Percentiles rank a stretch among this genome's conserved stretches.
These are phyloP conservation scores for Globisporangium lucens DNA, from an alignment of 352 stramenopile genomes.

Conservation along the genomic window DNA sequence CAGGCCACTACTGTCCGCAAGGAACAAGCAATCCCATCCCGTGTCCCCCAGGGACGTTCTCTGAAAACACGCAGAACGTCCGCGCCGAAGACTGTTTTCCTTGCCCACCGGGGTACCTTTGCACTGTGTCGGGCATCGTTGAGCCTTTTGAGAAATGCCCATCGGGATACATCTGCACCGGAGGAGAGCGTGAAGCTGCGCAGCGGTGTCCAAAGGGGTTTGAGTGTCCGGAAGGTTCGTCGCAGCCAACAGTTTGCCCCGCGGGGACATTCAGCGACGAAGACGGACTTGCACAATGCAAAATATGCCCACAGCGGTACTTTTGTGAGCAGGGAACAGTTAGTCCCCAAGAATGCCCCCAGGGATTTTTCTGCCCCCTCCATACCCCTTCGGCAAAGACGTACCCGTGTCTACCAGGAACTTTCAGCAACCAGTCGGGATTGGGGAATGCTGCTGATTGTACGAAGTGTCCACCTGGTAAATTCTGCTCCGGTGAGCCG, in stretches of 20 bases:
- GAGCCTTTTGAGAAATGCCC: conserved; percentile 48
- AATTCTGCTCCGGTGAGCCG: conserved; percentile 70
- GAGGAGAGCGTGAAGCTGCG: conserved; percentile 50
- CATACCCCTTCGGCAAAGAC: conserved; percentile 38
- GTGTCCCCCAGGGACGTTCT: conserved; percentile 73
- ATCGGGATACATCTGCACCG: conserved; percentile 55
- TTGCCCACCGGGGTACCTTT: conserved; percentile 65
- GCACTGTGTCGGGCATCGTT: conserved; percentile 47
- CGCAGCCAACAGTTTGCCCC: conserved; percentile 47
- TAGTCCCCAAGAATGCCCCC: conserved; percentile 47
- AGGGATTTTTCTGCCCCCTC: conserved; percentile 76
- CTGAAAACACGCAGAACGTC: conserved; percentile 58
- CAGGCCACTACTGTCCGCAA: conserved; percentile 74
- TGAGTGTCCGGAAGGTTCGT: conserved; percentile 73
- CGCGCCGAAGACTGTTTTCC: conserved; percentile 58
- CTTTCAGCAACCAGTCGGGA: conserved; percentile 46
- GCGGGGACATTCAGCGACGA: conserved; percentile 66
- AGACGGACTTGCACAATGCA: conserved; percentile 50
- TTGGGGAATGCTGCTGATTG: conserved; percentile 47
- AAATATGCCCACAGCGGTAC: conserved; percentile 68
- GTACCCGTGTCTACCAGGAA: conserved; percentile 59
- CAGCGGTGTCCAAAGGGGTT: conserved; percentile 57
- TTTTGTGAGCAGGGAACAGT: conserved; percentile 55
- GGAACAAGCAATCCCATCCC: conserved; percentile 80
- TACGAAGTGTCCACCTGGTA: conserved; percentile 53